Base-by-base conservation (phyloP, 371 early-diverging fungal species). In the Entomophthora muscae region DNA sequence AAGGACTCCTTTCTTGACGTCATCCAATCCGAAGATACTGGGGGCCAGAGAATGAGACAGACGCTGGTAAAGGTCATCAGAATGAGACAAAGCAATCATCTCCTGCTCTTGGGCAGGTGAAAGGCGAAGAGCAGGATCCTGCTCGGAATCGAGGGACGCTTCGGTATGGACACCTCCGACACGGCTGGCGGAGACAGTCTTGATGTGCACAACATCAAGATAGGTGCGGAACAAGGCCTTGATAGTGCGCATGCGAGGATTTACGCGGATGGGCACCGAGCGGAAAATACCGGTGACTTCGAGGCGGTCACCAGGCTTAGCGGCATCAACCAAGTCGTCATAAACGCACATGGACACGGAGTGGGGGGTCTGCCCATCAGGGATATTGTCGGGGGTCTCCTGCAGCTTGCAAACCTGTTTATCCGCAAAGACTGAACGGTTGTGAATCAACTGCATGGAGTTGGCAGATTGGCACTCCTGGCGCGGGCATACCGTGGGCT, bases 351-450 rank as follows among this genome's bases (percentile, higher is more conserved):
- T 67, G 0, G 98, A 84, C 22, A 99, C 90, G 0, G 98, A 89
- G 72, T 98, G 93, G 24, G 99, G 99, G 1, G 99, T 98, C 70
- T 98, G 95, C 27, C 99, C 99, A 72, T 98, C 99, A 26, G 98
- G 98, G 24, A 98, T 91, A 51, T 83, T 78, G 72, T 98, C 87
- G 53, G 99, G 98, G 26, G 98, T 97, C 73, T 99, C 99, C 73
- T 99, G 99, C 72, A 99, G 77, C 64, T 92, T 81, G 64, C 85
- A 82, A 10, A 98, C 83, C 78, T 99, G 99, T 74, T 97, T 99
- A 73, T 98, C 95, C 1, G 88, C 81, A 70, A 95, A 99, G 10
- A 75, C 68, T 68, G 95, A 95, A 29, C 94, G 87, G 73, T 95
- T 93, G 70, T 96, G 97, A 33, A 95, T 79, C 58, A 99, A 68